Base-by-base conservation (phyloP, 192 early-diverging fungal species). In the Chytriomyces confervae region DNA sequence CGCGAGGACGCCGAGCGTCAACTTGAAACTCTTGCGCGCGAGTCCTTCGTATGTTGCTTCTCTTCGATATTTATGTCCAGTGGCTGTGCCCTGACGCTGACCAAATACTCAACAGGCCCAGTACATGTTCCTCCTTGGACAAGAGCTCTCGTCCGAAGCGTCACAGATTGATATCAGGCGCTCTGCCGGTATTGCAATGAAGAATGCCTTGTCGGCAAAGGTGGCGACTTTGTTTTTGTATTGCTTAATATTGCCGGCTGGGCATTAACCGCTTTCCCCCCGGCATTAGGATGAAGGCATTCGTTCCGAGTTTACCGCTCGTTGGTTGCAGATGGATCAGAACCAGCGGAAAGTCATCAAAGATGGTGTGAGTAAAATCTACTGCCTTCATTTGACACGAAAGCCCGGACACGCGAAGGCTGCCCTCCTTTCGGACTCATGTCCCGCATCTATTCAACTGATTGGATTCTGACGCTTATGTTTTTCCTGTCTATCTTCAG, bases 191-290 rank as follows among this genome's bases (percentile, higher is more conserved):
- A 82, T 99, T 70, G 92, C 92, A 53, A 84, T 99, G 76, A 99
- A 99, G 90, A 99, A 99, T 83, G 84, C 93, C 60, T 83, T 99
- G 72, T 85, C 88, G 7, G 93, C 95, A 68, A 95, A 93, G 88
- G 96, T 94, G 53, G 20, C 53, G 53, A 20, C 72, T 72, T 65
- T 51, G 46, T 61, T 63, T 77, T 65, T 29, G 48, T 50, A 61
- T 48, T 69, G 79, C 61, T 64, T 61, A 62, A 27, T 27, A 13
- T 57, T 50, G 20, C 24, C 47, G 27, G 43, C 47, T 47, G 46
- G 45, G 50, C 3, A 27, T 18, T 10, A 67, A 50, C 46, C n/a
- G 16, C 51, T 66, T 13, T 48, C 62, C 72, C 57, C 79, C 36
- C 45, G 9, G 24, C 20, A 45, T 18, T 79, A 90, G 86, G 90